A percentile compares a stretch with the other conserved stretches of the same genome.
Conservation (phyloP, 1,284 basidiomycete species). For the Pseudozyma sp. region DNA sequence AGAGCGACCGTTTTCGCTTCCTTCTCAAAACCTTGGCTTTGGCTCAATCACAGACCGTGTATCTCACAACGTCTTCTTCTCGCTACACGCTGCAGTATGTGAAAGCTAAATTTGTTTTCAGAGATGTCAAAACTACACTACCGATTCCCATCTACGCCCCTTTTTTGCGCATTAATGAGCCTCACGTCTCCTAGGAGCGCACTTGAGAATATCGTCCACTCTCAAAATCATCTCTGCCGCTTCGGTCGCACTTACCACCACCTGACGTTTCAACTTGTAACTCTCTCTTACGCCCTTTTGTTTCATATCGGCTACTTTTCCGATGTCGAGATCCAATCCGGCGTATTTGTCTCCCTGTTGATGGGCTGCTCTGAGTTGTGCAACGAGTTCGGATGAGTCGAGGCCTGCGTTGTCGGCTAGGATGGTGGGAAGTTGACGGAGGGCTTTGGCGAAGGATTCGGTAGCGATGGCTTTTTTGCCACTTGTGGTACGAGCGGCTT, state of each 20-base stretch:
- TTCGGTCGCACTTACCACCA: constrained; percentile 92
- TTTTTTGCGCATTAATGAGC: no score
- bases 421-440: constrained; percentile 89
- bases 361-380: constrained; percentile 90
- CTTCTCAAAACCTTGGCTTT: no score
- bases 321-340: constrained; percentile 91
- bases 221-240: constrained; percentile 98
- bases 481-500: constrained; percentile 82
- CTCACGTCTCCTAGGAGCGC: constrained; percentile 75
- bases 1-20: no score
- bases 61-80: no score
- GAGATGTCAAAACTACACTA: no score
- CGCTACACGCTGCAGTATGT: no score
- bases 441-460: constrained; percentile 87
- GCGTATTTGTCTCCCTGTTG: constrained; percentile 87
- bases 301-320: constrained; percentile 87
- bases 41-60: no score
- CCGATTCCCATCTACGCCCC: no score
- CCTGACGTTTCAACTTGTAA: constrained; percentile 96
- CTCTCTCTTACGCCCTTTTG: constrained; percentile 91
- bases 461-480: constrained; percentile 97
- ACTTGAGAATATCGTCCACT: constrained; percentile 76
- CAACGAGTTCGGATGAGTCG: constrained; percentile 94
- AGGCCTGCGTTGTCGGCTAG: constrained; percentile 97
- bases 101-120: no score